Percentiles rank a stretch among this genome's conserved stretches.
Conservation (phyloP, 2,329 filamentous ascomycete genomes). For the Aureobasidium lini region DNA sequence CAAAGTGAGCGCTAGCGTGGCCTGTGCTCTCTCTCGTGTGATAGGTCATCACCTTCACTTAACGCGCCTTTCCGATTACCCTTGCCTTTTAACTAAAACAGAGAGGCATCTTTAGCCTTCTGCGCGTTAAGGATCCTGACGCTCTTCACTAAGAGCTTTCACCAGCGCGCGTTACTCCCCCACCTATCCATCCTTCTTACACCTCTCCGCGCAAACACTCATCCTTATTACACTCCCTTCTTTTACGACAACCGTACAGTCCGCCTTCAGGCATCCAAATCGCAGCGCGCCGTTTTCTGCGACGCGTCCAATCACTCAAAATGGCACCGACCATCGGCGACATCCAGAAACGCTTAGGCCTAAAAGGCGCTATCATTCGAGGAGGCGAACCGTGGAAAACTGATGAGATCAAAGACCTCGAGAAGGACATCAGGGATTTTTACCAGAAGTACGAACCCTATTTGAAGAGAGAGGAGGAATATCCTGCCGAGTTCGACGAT, state of each 20-base stretch:
- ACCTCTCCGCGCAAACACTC: not conserved
- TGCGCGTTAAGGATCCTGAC: not conserved
- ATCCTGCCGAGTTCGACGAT: not conserved
- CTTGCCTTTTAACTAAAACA: conserved; percentile 3
- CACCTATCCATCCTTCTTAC: not conserved
- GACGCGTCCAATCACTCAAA: not conserved
- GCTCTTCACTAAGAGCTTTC: not conserved
- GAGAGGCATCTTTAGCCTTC: conserved; percentile 2
- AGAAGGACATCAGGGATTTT: not conserved
- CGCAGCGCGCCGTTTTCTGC: not conserved
- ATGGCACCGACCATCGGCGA: not conserved
- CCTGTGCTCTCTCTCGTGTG: conserved; percentile 1
- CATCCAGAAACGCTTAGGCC: not conserved
- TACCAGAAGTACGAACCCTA: not conserved
- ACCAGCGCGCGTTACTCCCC: not conserved
- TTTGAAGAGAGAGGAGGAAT: not conserved
- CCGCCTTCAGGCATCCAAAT: not conserved
- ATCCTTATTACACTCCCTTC: not conserved
- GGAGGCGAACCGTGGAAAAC: conserved; percentile 6
- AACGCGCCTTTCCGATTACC: not conserved
- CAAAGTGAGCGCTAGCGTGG: conserved; percentile 6
- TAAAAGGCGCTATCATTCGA: not conserved
- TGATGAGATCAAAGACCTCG: not conserved
- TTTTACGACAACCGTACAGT: not conserved
- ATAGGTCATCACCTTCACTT: not conserved